Conservation (phyloP, 2,329 filamentous ascomycete genomes). For the Neophaeococcomyces aloes region DNA sequence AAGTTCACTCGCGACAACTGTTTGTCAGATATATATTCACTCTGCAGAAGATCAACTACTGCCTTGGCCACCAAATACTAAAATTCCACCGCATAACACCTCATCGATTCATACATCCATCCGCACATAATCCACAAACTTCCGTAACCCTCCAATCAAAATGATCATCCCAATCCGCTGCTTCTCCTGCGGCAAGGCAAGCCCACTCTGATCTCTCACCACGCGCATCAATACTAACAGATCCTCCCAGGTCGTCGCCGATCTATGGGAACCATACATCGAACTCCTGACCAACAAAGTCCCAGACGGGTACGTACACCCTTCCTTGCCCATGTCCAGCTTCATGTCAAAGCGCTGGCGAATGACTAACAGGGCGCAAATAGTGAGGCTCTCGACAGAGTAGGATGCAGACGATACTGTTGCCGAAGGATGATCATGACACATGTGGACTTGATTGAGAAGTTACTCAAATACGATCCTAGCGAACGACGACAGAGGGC, state of each 20-base stretch:
- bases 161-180: slow-evolving; percentile 99
- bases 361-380: too few relatives aligned
- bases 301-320: slow-evolving; percentile 55
- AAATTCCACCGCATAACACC: too few relatives aligned
- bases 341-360: too few relatives aligned
- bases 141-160: slow-evolving; percentile 29
- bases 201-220: slow-evolving; percentile 13
- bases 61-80: too few relatives aligned
- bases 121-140: too few relatives aligned
- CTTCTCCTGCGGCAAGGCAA: slow-evolving; percentile 97
- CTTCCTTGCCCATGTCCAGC: too few relatives aligned
- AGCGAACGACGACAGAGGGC: slow-evolving; percentile 21
- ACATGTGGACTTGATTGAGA: slow-evolving; percentile 97
- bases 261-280: slow-evolving; percentile 94
- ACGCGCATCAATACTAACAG: slow-evolving; percentile 24
- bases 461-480: slow-evolving; percentile 70
- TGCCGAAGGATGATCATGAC: slow-evolving; percentile 99
- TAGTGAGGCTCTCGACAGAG: slow-evolving; percentile 91
- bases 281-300: slow-evolving; percentile 71
- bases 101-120: too few relatives aligned
- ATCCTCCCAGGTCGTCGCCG: slow-evolving; percentile 67
- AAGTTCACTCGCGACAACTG: too few relatives aligned
- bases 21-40: too few relatives aligned
- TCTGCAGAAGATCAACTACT: too few relatives aligned
- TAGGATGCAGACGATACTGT: slow-evolving; percentile 92